Conservation (phyloP, 2,329 filamentous ascomycete species). For the Thyridium curvatum region DNA sequence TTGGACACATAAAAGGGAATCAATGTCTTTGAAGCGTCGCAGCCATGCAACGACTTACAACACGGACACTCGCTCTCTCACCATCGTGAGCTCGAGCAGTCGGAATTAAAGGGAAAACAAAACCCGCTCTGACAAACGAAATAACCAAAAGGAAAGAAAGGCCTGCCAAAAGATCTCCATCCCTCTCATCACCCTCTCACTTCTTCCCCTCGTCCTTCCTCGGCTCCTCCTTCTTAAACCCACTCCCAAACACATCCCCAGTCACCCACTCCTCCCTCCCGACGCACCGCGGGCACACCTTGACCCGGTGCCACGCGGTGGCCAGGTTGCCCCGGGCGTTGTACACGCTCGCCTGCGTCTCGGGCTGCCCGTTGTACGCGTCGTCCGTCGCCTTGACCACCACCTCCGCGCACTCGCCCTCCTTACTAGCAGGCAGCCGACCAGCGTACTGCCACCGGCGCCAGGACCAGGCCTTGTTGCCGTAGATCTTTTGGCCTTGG, state of each 20-base stretch:
- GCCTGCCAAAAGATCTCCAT: no score
- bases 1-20: no score
- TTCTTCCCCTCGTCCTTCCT: no score
- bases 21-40: no score
- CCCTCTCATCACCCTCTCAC: no score
- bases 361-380: constrained; percentile 60
- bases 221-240: constrained; percentile 15
- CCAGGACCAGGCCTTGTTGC: constrained; percentile 55
- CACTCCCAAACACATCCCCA: constrained; percentile 17
- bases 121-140: no score
- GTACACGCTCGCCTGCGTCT: constrained; percentile 52
- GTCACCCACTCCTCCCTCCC: constrained; percentile 15
- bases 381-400: constrained; percentile 63
- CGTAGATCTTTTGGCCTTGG: constrained; percentile 18
- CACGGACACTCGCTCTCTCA: no score
- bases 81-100: no score
- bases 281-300: constrained; percentile 24
- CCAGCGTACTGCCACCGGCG: constrained; percentile 53
- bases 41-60: no score
- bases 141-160: no score
- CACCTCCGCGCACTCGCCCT: constrained; percentile 48
- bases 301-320: constrained; percentile 60
- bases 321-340: constrained; percentile 60
- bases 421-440: no score
- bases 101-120: no score